Evolutionary conservation across 768 basidiomycete genomes (phyloP).

Genomic region (Panaeolus cyanescens): DNA sequence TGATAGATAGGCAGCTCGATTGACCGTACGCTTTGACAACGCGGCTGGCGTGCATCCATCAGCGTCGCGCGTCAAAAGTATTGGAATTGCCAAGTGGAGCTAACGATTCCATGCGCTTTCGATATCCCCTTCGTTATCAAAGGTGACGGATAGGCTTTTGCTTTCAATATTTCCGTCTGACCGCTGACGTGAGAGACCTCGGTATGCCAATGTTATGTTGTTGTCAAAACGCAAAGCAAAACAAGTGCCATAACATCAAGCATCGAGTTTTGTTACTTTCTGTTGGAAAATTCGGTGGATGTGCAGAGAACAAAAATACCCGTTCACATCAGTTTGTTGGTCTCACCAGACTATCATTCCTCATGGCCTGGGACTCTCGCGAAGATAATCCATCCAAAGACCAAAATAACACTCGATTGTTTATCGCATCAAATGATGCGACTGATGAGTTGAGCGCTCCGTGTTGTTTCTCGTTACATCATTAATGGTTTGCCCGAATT

Average conservation of each 20-base stretch:
- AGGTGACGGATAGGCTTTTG: neutral
- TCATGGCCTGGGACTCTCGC: neutral
- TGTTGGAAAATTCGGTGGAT: neutral
- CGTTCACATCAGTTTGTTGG: neutral
- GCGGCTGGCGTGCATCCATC: neutral
- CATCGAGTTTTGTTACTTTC: neutral
- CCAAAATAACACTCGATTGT: too few species aligned
- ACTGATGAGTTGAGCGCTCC: neutral
- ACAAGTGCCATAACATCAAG: neutral
- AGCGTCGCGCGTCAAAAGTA: neutral
- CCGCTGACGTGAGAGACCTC: neutral
- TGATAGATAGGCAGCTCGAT: neutral
- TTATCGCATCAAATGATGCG: neutral
- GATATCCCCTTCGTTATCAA: neutral
- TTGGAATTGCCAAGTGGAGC: too few species aligned
- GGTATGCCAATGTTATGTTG: neutral
- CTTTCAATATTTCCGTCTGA: neutral
- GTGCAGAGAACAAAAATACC: neutral
- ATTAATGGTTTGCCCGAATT: neutral
- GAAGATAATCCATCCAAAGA: neutral
- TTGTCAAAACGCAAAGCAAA: neutral
- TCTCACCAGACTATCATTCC: neutral
- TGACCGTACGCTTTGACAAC: too few species aligned
- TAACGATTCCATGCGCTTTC: neutral
- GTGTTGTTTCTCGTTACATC: too few species aligned